Percentiles rank a stretch among this genome's conserved stretches.
Evolutionary conservation across 176 grass and related monocot genomes (phyloP).

Genomic region (Thalia dealbata): DNA sequence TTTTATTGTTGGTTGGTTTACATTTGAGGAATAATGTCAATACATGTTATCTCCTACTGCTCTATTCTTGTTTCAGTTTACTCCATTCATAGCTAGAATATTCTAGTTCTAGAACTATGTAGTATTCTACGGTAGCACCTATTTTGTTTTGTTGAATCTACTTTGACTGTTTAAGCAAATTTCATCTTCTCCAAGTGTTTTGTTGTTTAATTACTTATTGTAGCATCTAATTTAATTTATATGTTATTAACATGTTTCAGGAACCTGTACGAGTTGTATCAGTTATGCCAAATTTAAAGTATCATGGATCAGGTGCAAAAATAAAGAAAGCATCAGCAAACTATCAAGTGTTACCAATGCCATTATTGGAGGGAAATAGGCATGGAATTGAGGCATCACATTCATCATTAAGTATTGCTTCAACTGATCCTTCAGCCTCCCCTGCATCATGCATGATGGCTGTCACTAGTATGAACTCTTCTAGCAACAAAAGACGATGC

Average conservation of each 20-base stretch:
- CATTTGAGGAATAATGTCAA: neutral
- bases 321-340: conserved; percentile 58
- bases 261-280: conserved; percentile 36
- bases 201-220: neutral
- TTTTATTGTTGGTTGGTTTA: neutral
- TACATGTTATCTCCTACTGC: neutral
- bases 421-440: conserved; percentile 1
- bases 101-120: neutral
- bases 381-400: conserved; percentile 15
- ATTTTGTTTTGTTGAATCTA: neutral
- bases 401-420: neutral
- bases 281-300: conserved; percentile 20
- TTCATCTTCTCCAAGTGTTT: neutral
- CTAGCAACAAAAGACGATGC: conserved; percentile 22
- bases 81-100: neutral
- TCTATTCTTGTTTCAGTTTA: neutral
- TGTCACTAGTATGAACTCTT: conserved; percentile 21
- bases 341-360: conserved; percentile 20
- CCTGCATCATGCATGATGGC: conserved; percentile 25
- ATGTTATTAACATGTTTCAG: conserved; percentile 32
- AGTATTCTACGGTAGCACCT: neutral
- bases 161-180: neutral
- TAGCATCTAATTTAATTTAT: neutral
- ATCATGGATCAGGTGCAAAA: conserved; percentile 66
- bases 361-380: conserved; percentile 20